Conservation (phyloP, 176 grass and related monocot genomes). For the Oryza meridionalis region DNA sequence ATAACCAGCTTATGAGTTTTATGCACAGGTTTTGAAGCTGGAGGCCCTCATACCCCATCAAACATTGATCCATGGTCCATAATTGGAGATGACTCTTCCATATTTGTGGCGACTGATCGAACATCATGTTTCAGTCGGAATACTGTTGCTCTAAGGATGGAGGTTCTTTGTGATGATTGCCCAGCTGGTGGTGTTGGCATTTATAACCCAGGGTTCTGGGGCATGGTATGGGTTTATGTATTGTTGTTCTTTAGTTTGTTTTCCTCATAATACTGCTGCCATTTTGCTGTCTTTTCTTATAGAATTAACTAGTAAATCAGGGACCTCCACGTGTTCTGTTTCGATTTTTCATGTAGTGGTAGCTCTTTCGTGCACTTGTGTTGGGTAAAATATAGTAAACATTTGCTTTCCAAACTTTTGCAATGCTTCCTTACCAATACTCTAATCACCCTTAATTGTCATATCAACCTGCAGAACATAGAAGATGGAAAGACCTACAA, state of each 20-base stretch:
- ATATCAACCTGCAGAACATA: constrained; percentile 76
- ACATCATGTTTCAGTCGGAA: constrained; percentile 78
- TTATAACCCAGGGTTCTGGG: constrained; percentile 96
- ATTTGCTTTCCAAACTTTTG: not conserved
- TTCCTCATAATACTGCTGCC: not conserved
- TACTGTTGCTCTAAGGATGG: constrained; percentile 74
- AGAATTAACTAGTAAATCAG: not conserved
- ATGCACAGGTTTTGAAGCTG: constrained; percentile 86
- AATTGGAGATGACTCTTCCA: constrained; percentile 63
- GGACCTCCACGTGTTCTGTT: constrained; percentile 13
- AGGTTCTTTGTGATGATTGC: constrained; percentile 69
- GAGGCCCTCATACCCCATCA: constrained; percentile 84
- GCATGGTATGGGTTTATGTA: constrained; percentile 66
- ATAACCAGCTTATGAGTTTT: not conserved
- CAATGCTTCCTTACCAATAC: not conserved
- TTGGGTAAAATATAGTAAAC: not conserved
- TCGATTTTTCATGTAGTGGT: not conserved
- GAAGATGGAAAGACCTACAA: constrained; percentile 84
- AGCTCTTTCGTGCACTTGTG: not conserved
- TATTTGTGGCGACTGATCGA: constrained; percentile 69
- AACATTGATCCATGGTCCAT: constrained; percentile 83
- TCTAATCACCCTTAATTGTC: constrained; percentile 8
- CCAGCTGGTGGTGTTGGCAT: constrained; percentile 72
- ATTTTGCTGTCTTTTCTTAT: not conserved
- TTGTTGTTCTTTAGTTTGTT: not conserved